Percentiles rank a stretch among this genome's conserved stretches.
Conservation (phyloP, 148 eudicot genomes). For the Vaccinium corymbosum region DNA sequence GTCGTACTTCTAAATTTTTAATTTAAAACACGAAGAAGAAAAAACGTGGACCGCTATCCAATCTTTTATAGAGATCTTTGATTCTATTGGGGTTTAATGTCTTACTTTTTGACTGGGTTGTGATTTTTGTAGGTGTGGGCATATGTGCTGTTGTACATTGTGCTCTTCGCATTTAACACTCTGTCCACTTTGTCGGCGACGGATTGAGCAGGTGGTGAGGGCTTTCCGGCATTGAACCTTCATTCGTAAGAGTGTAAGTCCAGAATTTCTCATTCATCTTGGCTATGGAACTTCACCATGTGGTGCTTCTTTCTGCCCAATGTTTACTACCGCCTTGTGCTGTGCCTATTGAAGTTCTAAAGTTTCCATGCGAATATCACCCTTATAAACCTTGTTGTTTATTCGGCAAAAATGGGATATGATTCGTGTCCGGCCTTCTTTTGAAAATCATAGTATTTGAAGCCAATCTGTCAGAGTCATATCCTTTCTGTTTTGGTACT, state of each 20-base stretch:
- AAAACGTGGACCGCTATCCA: slow-evolving; percentile 25
- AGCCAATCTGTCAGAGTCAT: background rate
- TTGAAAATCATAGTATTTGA: background rate
- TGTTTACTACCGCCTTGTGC: background rate
- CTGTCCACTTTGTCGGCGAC: slow-evolving; percentile 85
- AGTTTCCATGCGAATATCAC: background rate
- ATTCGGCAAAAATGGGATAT: background rate
- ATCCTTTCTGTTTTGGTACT: background rate
- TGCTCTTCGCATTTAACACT: slow-evolving; percentile 80
- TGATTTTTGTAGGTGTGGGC: slow-evolving; percentile 81
- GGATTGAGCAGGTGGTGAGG: slow-evolving; percentile 73
- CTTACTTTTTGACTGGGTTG: background rate
- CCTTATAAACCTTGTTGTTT: too few relatives aligned
- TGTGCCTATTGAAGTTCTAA: background rate
- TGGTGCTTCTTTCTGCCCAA: background rate
- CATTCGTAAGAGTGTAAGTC: background rate
- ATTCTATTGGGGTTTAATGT: background rate
- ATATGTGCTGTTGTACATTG: slow-evolving; percentile 87
- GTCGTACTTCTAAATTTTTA: background rate
- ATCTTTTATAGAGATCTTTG: slow-evolving; percentile 14
- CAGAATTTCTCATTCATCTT: background rate
- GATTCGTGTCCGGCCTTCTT: background rate
- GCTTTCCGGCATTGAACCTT: slow-evolving; percentile 72
- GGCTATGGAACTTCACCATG: slow-evolving; percentile 7
- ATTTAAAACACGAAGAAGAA: background rate